Percentiles rank a stretch among this genome's conserved stretches.
Evolutionary conservation across 257 asterid genomes (phyloP).

Genomic region (Anisodus tanguticus): DNA sequence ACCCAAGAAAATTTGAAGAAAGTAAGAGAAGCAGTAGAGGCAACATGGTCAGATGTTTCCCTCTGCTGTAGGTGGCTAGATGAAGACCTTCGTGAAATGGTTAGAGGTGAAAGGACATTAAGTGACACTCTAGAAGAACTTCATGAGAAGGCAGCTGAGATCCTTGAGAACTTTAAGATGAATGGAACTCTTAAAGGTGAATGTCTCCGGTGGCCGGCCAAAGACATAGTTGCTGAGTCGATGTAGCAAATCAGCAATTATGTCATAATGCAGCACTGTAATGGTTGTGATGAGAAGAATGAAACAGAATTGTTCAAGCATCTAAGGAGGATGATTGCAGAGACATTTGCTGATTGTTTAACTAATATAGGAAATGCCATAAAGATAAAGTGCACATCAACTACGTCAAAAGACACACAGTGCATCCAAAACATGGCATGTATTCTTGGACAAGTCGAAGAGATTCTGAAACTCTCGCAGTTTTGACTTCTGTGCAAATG

Average conservation of each 20-base stretch:
- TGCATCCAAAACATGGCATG: background rate
- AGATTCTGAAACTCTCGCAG: background rate
- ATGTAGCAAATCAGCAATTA: background rate
- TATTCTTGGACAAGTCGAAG: background rate
- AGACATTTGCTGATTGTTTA: background rate
- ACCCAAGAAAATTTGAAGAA: slow-evolving; percentile 41
- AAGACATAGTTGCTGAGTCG: background rate
- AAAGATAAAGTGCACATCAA: background rate
- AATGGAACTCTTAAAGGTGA: background rate
- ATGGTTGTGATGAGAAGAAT: background rate
- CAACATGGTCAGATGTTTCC: slow-evolving; percentile 60
- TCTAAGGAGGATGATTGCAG: background rate
- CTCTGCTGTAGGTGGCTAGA: slow-evolving; percentile 65
- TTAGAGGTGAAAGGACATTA: slow-evolving; percentile 32
- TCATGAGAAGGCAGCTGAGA: background rate
- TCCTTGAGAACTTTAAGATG: background rate
- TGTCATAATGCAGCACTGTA: background rate
- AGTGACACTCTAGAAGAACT: background rate
- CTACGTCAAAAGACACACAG: background rate
- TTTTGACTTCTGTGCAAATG: too few species aligned
- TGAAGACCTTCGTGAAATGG: slow-evolving; percentile 56
- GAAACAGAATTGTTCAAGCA: background rate
- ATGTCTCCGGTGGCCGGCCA: background rate
- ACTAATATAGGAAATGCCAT: background rate
- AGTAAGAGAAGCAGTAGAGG: slow-evolving; percentile 63